Percentiles rank a stretch among this genome's conserved stretches.
Evolutionary conservation across 495 filamentous ascomycete genomes (phyloP).

Genomic region (Aspergillus hancockii): DNA sequence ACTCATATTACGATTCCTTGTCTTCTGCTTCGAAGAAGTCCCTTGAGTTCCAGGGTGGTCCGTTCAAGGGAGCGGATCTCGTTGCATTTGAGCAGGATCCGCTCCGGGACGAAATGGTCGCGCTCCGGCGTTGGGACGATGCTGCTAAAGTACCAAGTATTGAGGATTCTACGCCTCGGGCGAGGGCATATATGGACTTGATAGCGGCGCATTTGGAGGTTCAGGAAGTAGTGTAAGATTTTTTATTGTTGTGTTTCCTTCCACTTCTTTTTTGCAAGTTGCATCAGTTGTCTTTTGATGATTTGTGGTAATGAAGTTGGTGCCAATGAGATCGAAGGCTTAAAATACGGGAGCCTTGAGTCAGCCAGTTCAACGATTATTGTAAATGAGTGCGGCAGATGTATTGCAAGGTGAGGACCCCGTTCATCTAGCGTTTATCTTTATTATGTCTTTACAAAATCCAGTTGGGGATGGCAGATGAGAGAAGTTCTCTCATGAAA

Average conservation of each 20-base stretch:
- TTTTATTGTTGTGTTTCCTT: not conserved
- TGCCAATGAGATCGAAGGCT: no score
- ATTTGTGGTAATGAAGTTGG: no score
- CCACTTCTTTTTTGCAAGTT: no score
- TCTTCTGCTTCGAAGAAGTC: constrained; percentile 42
- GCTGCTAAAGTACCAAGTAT: constrained; percentile 38
- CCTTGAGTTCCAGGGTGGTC: constrained; percentile 46
- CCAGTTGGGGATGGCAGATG: no score
- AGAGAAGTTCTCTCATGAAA: no score
- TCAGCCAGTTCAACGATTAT: no score
- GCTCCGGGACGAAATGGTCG: constrained; percentile 40
- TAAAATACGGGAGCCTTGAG: no score
- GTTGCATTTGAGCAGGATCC: constrained; percentile 30
- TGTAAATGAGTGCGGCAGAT: no score
- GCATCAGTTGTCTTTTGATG: no score
- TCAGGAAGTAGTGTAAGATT: not conserved
- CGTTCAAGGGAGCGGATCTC: constrained; percentile 38
- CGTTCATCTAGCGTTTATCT: no score
- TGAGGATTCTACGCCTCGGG: constrained; percentile 30
- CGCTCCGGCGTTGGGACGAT: constrained; percentile 46
- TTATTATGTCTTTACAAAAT: no score
- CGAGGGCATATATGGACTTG: constrained; percentile 32
- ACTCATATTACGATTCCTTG: constrained; percentile 36
- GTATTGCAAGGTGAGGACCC: no score
- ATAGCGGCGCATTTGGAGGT: constrained; percentile 27